Conservation (phyloP, 805 yeast genomes). For the Metschnikowia rubicola region DNA sequence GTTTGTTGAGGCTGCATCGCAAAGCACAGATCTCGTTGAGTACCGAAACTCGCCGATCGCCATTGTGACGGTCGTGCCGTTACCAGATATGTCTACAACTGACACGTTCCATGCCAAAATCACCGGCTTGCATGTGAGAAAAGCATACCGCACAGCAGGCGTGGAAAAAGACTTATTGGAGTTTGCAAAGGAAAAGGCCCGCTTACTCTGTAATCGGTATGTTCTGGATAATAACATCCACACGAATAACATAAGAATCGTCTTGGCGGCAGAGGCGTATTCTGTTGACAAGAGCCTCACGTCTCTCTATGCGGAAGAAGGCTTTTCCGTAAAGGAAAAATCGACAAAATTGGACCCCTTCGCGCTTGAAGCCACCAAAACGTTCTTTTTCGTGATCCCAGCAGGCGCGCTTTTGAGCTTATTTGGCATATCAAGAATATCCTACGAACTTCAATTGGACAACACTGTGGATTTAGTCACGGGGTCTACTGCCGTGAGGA, state of each 20-base stretch:
- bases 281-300: conserved; percentile 48
- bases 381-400: conserved; percentile 7
- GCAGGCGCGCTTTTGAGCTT: conserved; percentile 16
- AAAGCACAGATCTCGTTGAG: conserved; percentile 52
- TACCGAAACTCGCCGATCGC: conserved; percentile 77
- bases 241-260: conserved; percentile 30
- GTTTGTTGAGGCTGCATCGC: conserved; percentile 32
- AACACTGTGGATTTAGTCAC: conserved; percentile 4
- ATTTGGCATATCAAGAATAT: conserved; percentile 26
- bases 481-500: conserved; percentile 3
- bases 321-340: conserved; percentile 39
- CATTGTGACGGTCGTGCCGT: conserved; percentile 46
- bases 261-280: conserved; percentile 45
- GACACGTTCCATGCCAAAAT: conserved; percentile 48
- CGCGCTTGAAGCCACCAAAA: conserved; percentile 10
- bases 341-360: conserved; percentile 30
- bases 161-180: conserved; percentile 60
- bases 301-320: conserved; percentile 35
- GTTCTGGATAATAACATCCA: conserved; percentile 19
- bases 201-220: conserved; percentile 33
- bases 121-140: conserved; percentile 59
- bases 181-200: conserved; percentile 53
- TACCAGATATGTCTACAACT: conserved; percentile 35
- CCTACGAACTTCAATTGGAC: conserved; percentile 24
- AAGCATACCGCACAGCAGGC: conserved; percentile 63